Percentiles rank a stretch among this genome's conserved stretches.
Evolutionary conservation across 257 asterid genomes (phyloP).

Genomic region (Nicotiana benthamiana): DNA sequence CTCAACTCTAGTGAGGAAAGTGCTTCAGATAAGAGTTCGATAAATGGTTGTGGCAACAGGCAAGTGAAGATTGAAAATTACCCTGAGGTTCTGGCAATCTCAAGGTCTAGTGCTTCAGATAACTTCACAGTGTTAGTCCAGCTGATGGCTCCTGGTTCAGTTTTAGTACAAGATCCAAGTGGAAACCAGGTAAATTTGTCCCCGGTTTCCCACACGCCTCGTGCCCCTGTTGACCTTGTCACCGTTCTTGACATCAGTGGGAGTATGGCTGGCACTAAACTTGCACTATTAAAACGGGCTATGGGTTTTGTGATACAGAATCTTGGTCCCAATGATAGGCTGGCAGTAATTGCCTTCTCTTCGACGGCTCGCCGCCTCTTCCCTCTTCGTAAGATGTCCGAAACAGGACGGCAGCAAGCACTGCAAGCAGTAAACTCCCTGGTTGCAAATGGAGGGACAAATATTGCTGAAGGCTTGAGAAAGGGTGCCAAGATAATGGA

Average conservation of each 20-base stretch:
- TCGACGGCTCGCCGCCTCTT: conserved; percentile 93
- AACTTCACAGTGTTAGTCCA: conserved; percentile 63
- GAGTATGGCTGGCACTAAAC: conserved; percentile 99
- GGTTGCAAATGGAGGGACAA: conserved; percentile 93
- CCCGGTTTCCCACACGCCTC: conserved; percentile 42
- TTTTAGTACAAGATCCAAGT: conserved; percentile 29
- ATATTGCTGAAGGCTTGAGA: conserved; percentile 92
- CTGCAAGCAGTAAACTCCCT: conserved; percentile 75
- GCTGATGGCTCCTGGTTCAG: conserved; percentile 80
- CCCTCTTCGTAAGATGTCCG: conserved; percentile 86
- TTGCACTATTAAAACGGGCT: conserved; percentile 85
- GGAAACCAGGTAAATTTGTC: conserved; percentile 24
- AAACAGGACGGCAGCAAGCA: conserved; percentile 83
- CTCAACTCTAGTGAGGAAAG: conserved; percentile 21
- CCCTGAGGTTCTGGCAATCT: conserved; percentile 66
- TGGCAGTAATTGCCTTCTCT: conserved; percentile 91
- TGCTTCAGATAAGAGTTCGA: conserved; percentile 14
- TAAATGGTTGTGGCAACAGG: conserved; percentile 25
- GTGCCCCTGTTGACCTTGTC: conserved; percentile 94
- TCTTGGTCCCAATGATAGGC: conserved; percentile 83
- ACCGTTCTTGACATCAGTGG: conserved; percentile 97
- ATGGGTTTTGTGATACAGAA: conserved; percentile 98
- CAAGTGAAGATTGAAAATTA: conserved; percentile 48
- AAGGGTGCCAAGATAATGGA: conserved; percentile 91
- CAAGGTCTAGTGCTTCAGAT: conserved; percentile 29